A percentile compares a stretch with the other conserved stretches of the same genome.
Evolutionary conservation across 345 rosid genomes (phyloP).

Genomic region (Euclidium syriacum): DNA sequence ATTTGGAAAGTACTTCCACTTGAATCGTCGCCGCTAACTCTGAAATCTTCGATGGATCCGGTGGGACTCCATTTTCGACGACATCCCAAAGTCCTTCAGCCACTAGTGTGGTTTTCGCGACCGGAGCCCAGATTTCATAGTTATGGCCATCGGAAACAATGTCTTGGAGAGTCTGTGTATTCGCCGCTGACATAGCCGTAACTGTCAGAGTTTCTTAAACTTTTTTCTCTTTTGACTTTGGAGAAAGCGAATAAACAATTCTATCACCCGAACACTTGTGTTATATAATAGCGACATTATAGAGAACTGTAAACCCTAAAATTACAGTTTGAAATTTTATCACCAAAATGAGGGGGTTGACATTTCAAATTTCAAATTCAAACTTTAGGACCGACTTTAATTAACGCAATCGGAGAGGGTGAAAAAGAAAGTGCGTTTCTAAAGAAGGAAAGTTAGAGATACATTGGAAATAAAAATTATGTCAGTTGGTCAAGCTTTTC

Average conservation of each 20-base stretch:
- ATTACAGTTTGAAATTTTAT: background rate
- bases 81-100: constrained; percentile 14
- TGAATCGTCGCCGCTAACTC: constrained; percentile 7
- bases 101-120: background rate
- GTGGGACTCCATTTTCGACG: constrained; percentile 5
- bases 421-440: no score
- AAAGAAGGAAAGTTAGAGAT: no score
- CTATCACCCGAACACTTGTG: background rate
- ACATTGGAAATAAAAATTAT: no score
- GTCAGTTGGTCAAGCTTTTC: no score
- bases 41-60: constrained; percentile 2
- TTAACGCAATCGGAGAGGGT: no score
- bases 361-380: no score
- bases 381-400: no score
- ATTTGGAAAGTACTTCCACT: background rate
- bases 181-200: constrained; percentile 5
- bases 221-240: background rate
- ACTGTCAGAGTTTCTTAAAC: background rate
- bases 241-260: background rate
- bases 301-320: background rate
- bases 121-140: constrained; percentile 9
- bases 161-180: no score
- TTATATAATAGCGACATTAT: background rate
- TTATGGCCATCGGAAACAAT: background rate
- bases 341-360: no score